Conservation (phyloP, 2,329 filamentous ascomycete species). For the Fusarium sp. region DNA sequence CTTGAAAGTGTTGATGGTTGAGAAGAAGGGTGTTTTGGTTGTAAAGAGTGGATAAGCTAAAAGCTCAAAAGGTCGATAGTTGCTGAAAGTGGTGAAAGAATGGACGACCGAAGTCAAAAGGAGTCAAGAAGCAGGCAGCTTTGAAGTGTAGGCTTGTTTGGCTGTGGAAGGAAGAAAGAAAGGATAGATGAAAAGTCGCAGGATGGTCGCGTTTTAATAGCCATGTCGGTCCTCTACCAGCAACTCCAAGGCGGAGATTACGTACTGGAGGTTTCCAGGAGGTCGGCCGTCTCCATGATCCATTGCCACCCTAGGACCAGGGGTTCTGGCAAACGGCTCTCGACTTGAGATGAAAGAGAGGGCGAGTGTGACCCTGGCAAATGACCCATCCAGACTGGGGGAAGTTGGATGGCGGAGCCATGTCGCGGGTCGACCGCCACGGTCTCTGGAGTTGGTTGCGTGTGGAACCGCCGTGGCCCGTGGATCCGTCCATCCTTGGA, state of each 20-base stretch:
- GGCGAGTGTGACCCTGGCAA: slow-evolving; percentile 38
- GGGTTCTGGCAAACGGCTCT: slow-evolving; percentile 37
- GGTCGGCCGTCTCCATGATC: slow-evolving; percentile 21
- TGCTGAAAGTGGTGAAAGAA: slow-evolving; percentile 56
- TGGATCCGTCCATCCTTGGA: slow-evolving; percentile 34
- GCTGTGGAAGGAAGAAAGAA: slow-evolving; percentile 54
- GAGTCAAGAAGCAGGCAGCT: slow-evolving; percentile 55
- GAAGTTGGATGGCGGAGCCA: slow-evolving; percentile 31
- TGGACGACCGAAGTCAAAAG: slow-evolving; percentile 69
- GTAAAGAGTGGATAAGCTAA: slow-evolving; percentile 44
- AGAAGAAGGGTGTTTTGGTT: slow-evolving; percentile 8
- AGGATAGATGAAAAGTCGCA: slow-evolving; percentile 40
- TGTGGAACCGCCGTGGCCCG: slow-evolving; percentile 35
- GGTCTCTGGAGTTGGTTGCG: slow-evolving; percentile 30
- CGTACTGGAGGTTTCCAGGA: slow-evolving; percentile 33
- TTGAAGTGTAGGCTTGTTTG: slow-evolving; percentile 56
- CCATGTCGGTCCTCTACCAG: slow-evolving; percentile 35
- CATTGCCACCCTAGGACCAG: slow-evolving; percentile 34
- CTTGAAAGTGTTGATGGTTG: slow-evolving; percentile 57
- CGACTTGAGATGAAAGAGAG: slow-evolving; percentile 34
- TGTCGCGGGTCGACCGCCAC: slow-evolving; percentile 35
- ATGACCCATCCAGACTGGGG: slow-evolving; percentile 38
- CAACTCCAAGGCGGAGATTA: slow-evolving; percentile 44
- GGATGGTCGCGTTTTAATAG: slow-evolving; percentile 62
- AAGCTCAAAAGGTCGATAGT: slow-evolving; percentile 43